Base-by-base conservation (phyloP, 2,329 filamentous ascomycete genomes). In the Colletotrichum karsti region DNA sequence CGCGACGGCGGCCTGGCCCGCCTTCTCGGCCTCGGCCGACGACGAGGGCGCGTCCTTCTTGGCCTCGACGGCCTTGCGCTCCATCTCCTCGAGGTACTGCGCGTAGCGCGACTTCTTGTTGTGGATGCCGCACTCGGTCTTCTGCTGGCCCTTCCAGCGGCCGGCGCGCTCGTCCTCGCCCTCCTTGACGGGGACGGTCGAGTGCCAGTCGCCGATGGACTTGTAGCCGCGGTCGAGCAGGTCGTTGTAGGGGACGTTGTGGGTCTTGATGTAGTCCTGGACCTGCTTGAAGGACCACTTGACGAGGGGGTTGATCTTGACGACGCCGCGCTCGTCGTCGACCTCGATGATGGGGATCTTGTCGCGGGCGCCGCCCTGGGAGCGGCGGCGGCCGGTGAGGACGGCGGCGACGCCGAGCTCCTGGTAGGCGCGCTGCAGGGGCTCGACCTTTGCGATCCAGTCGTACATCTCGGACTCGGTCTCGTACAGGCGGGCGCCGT, bases 41-140 rank as follows among this genome's bases (percentile, higher is more conserved):
- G 66, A 65, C 41, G 66, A 61, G 7, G 77, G 73, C 54, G 73
- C 72, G n/a, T 75, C 69, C 26, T 75, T 70, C 60, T 77, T 73
- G 58, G 77, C 73, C 71, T 89, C 87, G 73, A 90, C 85, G 71
- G 86, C 84, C 84, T 93, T 91, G 76, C 86, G 83, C 77, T 94
- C 91, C 80, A 92, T 88, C 69, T 94, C 90, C 74, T 87, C 86
- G 63, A 97, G 82, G 81, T 92, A 98, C 81, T 95, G 90, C 10
- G 94, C 93, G 77, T 98, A 99, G 73, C 94, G 91, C 66, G 93
- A 97, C 80, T 95, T 92, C 82, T 96, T 97, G 87, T 98, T 98
- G 89, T 99, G 96, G 77, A 99, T 98, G 53, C 96, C 96, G 80
- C 96, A 99, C 85, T 99, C 96, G 15, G 94, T 97, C 91, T 99